Percentiles rank a stretch among this genome's conserved stretches.
phyloP scores from a whole-genome alignment of 768 basidiomycete species.

The Multifurca ochricompacta region DNA sequence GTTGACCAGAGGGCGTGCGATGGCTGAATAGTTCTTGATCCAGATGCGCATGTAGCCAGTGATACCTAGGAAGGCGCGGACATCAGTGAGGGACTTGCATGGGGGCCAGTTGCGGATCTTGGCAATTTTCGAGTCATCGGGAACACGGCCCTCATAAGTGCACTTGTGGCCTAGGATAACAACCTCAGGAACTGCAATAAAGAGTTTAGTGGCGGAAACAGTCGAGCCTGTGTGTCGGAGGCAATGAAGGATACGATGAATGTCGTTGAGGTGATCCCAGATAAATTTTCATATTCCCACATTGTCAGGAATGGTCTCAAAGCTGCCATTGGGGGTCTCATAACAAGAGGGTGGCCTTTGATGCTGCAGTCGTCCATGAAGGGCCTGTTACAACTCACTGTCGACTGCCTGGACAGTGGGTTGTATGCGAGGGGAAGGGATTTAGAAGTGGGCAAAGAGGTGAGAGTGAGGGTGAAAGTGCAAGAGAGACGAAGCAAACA shows the following conservation, averaged over 20 bases:
- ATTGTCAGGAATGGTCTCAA: neutral
- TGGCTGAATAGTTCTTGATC: slow-evolving; percentile 21
- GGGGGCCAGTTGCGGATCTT: slow-evolving; percentile 26
- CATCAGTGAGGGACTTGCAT: slow-evolving; percentile 19
- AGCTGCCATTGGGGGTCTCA: no score
- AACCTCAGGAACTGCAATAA: slow-evolving; percentile 22
- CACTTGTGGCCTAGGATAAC: slow-evolving; percentile 32
- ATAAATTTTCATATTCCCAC: neutral
- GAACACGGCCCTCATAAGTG: slow-evolving; percentile 28
- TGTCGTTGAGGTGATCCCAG: no score
- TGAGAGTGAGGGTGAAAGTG: no score
- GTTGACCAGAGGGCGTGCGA: neutral
- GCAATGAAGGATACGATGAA: neutral
- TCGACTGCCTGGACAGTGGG: no score
- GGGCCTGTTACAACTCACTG: no score
- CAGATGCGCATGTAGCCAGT: slow-evolving; percentile 20
- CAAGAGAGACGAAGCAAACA: no score
- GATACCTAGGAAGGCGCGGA: slow-evolving; percentile 25
- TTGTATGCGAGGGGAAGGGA: no score
- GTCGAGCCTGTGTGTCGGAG: neutral
- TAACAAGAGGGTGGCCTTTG: no score
- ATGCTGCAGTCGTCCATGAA: no score
- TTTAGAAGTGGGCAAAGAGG: no score
- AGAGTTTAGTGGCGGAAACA: neutral
- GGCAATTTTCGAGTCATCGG: slow-evolving; percentile 24